Evolutionary conservation across 164 flowering plant species (phyloP).

Genomic region (Chimonanthus salicifolius): DNA sequence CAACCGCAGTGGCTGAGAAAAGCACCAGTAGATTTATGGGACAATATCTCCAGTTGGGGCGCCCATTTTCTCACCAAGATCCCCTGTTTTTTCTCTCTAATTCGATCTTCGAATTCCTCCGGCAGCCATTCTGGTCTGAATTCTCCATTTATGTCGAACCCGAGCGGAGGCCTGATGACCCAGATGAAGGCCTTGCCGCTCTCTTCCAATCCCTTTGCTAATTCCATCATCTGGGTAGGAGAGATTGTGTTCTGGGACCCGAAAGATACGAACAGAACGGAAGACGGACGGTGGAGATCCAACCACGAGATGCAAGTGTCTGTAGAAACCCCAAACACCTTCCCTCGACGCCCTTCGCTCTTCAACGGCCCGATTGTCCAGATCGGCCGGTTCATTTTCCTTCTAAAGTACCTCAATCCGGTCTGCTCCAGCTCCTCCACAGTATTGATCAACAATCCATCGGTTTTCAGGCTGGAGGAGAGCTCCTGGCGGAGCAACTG

Average conservation of each 20-base stretch:
- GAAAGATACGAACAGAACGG: slow-evolving; percentile 52
- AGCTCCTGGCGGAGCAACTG: neutral
- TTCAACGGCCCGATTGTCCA: slow-evolving; percentile 25
- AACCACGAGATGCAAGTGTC: slow-evolving; percentile 35
- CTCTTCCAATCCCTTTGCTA: slow-evolving; percentile 48
- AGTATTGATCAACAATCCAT: slow-evolving; percentile 30
- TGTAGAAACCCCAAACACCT: slow-evolving; percentile 7
- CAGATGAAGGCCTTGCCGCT: slow-evolving; percentile 38
- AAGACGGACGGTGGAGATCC: slow-evolving; percentile 26
- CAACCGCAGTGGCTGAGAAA: slow-evolving; percentile 23
- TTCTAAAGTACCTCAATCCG: slow-evolving; percentile 32
- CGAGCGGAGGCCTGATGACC: slow-evolving; percentile 30
- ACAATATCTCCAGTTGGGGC: slow-evolving; percentile 14
- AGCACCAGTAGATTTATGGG: slow-evolving; percentile 13
- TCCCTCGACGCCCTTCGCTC: neutral
- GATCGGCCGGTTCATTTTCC: slow-evolving; percentile 21
- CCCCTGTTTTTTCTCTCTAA: slow-evolving; percentile 8
- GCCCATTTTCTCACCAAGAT: slow-evolving; percentile 13
- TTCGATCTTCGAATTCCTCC: slow-evolving; percentile 13
- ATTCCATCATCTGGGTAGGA: slow-evolving; percentile 39
- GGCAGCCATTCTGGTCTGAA: slow-evolving; percentile 24
- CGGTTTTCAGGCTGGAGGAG: neutral
- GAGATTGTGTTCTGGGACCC: slow-evolving; percentile 54
- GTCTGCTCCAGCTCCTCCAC: slow-evolving; percentile 40
- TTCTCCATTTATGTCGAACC: slow-evolving; percentile 10